Percentiles rank a stretch among this genome's conserved stretches.
Evolutionary conservation across 2,329 filamentous ascomycete species (phyloP).

Genomic region (Cadophora sp.): DNA sequence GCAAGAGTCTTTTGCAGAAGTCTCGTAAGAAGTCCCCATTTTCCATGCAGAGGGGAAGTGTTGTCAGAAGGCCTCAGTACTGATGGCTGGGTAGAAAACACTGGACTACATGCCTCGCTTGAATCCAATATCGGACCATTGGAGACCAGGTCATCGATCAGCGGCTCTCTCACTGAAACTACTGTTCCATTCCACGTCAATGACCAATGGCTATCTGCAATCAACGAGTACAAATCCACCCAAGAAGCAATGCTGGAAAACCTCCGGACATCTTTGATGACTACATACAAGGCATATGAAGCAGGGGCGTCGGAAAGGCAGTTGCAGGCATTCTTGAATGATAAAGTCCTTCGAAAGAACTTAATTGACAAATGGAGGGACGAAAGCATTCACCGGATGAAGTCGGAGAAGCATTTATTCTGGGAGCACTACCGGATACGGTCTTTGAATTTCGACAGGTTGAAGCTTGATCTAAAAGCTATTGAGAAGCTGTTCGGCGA

Average conservation of each 20-base stretch:
- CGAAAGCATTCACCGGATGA: slow-evolving; percentile 50
- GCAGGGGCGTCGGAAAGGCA: slow-evolving; percentile 51
- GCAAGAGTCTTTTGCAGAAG: slow-evolving; percentile 49
- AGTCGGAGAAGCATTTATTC: slow-evolving; percentile 53
- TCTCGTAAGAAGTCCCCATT: slow-evolving; percentile 43
- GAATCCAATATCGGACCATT: slow-evolving; percentile 34
- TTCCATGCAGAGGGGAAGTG: background rate
- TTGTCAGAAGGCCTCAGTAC: background rate
- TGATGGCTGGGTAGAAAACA: slow-evolving; percentile 28
- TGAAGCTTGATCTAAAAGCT: slow-evolving; percentile 51
- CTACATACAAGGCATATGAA: slow-evolving; percentile 55
- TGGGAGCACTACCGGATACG: slow-evolving; percentile 54
- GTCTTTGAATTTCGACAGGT: slow-evolving; percentile 54
- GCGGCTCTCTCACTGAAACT: slow-evolving; percentile 41
- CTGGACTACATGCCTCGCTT: slow-evolving; percentile 33
- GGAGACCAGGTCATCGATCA: slow-evolving; percentile 36
- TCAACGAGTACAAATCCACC: slow-evolving; percentile 54
- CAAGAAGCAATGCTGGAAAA: slow-evolving; percentile 52
- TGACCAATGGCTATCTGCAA: slow-evolving; percentile 46
- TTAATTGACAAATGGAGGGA: slow-evolving; percentile 55
- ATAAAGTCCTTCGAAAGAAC: slow-evolving; percentile 50
- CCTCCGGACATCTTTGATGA: slow-evolving; percentile 50
- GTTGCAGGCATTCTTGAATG: slow-evolving; percentile 51
- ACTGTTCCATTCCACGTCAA: slow-evolving; percentile 34
- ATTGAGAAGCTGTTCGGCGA: slow-evolving; percentile 50